Base-by-base conservation (phyloP, 2,329 filamentous ascomycete species). In the Seiridium unicorne region DNA sequence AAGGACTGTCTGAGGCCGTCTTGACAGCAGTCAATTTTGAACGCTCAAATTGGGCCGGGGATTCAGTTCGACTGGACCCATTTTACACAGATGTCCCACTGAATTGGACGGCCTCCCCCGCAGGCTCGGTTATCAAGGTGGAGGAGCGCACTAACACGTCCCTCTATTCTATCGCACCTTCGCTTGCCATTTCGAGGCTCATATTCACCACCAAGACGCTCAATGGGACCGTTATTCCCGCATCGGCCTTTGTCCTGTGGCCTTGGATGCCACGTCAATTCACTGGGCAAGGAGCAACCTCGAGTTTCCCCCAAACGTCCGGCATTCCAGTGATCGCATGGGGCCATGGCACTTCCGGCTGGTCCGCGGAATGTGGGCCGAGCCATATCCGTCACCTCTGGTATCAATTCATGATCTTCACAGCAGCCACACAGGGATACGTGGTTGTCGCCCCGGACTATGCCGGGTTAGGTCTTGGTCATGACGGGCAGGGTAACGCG, bases 171-270 rank as follows among this genome's bases (percentile, higher is more conserved):
- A 34, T 62, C 10, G 44, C 60, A 18, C 57, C 57, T 3, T 18
- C 38, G 5, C 34, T 57, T 42, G 60, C 60, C 35, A 9, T 59
- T 3, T 59, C 57, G 31, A 51, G 60, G 18, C 10, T 62, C 8
- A 42, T 62, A 4, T 62, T 51, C 35, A 62, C 60, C n/a, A 57
- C 60, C 4, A 40, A 55, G 55, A 62, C 44, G 3, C 13, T 57
- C 40, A 62, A 60, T 34, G 60, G 57, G 5, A 59, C 44, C n/a
- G 40, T 51, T 34, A 32, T 62, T 6, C 60, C 60, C 9, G 60
- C 60, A 6, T 59, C 57, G 5, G 60, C 60, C 6, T 53, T 49
- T 18, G 60, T 62, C 32, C 36, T 62, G 6, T 62, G 57, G 60
- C 60, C 60, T 10, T 62, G 36, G 18, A 4, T 48, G 18, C 60